Conservation (phyloP, 345 rosid genomes). For the Rhizophora apiculata region DNA sequence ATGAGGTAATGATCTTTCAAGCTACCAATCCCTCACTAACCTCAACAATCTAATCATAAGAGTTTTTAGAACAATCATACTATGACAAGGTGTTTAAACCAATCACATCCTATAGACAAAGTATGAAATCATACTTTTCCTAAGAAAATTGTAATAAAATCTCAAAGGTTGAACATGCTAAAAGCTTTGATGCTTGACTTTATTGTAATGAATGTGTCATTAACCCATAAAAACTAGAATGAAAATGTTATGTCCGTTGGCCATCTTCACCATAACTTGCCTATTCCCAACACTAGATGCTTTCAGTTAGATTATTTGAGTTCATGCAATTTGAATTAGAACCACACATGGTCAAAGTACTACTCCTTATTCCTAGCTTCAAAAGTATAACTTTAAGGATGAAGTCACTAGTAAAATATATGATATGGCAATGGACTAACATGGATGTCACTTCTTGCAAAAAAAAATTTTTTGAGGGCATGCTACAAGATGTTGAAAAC, state of each 20-base stretch:
- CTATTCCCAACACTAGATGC: too few relatives aligned
- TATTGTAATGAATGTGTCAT: conserved; percentile 39
- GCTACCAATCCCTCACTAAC: conserved; percentile 35
- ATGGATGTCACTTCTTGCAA: conserved; percentile 74
- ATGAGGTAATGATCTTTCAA: conserved; percentile 46
- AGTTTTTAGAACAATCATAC: conserved; percentile 37
- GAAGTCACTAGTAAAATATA: conserved; percentile 56
- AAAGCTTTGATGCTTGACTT: conserved; percentile 49
- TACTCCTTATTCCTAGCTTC: conserved; percentile 42
- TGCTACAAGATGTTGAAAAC: conserved; percentile 49
- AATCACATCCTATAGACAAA: conserved; percentile 31
- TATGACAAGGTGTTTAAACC: conserved; percentile 38
- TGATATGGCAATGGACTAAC: conserved; percentile 68
- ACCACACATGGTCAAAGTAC: too few relatives aligned
- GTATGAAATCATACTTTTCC: too few relatives aligned
- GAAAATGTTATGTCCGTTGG: conserved; percentile 40
- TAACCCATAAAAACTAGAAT: conserved; percentile 32
- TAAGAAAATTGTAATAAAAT: conserved; percentile 61
- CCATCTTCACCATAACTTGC: too few relatives aligned
- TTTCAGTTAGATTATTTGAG: too few relatives aligned
- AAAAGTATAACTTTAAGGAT: conserved; percentile 43
- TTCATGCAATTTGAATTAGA: too few relatives aligned
- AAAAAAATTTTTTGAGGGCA: conserved; percentile 58
- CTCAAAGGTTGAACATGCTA: conserved; percentile 44
- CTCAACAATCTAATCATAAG: conserved; percentile 48